A percentile compares a stretch with the other conserved stretches of the same genome.
These are phyloP conservation scores for Suhomyces kunorum DNA, from an alignment of 1,139 yeast species.

Conservation along the genomic window DNA sequence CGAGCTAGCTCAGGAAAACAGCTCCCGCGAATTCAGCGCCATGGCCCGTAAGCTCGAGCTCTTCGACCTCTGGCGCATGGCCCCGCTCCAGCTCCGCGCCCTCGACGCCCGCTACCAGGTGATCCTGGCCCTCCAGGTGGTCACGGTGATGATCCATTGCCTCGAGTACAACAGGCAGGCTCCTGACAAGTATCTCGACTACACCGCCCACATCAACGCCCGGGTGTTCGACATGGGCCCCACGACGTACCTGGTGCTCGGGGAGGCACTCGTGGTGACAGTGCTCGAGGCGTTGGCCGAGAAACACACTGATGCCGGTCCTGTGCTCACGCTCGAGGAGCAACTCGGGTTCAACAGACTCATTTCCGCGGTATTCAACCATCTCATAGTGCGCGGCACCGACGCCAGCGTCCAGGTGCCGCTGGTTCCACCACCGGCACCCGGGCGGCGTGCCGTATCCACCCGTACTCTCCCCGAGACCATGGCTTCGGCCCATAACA, in stretches of 20 bases:
- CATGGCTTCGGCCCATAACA: no score
- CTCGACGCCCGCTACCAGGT: constrained; percentile 22
- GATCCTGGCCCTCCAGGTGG: constrained; percentile 20
- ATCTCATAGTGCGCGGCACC: constrained; percentile 15
- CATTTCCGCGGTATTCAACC: constrained; percentile 20
- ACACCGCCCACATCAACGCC: constrained; percentile 21
- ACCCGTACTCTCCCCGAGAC: neutral
- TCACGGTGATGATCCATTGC: constrained; percentile 21
- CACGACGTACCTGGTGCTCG: constrained; percentile 21
- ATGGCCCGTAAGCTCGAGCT: constrained; percentile 11
- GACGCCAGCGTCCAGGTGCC: constrained; percentile 8
- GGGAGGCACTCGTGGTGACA: constrained; percentile 25
- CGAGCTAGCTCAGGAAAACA: constrained; percentile 4
- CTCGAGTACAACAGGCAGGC: constrained; percentile 19
- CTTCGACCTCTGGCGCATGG: constrained; percentile 10
- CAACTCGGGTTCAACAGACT: constrained; percentile 15
- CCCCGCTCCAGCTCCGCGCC: constrained; percentile 13
- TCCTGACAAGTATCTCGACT: constrained; percentile 17
- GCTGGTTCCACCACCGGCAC: neutral
- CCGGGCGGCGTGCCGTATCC: neutral
- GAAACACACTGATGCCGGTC: neutral
- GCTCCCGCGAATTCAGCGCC: neutral
- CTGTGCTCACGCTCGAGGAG: constrained; percentile 10
- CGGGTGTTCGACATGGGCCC: constrained; percentile 23
- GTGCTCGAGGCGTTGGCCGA: constrained; percentile 17